Evolutionary conservation across 169 alveolate genomes (phyloP).

Genomic region (Miamiensis avidus): DNA sequence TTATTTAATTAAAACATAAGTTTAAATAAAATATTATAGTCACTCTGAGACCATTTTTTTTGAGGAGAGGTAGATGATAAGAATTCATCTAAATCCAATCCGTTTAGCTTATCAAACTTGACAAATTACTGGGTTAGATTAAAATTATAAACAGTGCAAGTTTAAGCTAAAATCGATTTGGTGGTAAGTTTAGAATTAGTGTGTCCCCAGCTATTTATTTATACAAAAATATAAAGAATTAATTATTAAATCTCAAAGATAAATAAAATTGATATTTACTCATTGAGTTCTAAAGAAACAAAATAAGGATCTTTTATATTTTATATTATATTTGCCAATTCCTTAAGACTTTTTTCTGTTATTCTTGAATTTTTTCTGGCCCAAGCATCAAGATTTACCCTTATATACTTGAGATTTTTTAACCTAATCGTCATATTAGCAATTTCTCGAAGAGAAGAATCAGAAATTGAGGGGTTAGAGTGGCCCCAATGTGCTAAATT

Average conservation of each 20-base stretch:
- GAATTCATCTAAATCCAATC: too few species aligned
- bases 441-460: not conserved
- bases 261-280: too few species aligned
- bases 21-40: too few species aligned
- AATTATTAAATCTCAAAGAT: too few species aligned
- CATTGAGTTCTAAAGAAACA: not conserved
- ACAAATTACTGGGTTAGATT: too few species aligned
- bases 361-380: not conserved
- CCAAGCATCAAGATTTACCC: not conserved
- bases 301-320: not conserved
- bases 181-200: not conserved
- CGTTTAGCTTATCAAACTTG: too few species aligned
- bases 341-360: not conserved
- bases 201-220: not conserved
- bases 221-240: too few species aligned
- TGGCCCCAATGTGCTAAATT: not conserved
- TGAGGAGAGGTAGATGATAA: too few species aligned
- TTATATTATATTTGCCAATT: not conserved
- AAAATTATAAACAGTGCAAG: too few species aligned
- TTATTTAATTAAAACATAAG: too few species aligned
- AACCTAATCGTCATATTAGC: not conserved
- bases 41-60: too few species aligned
- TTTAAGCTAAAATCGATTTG: too few species aligned
- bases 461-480: not conserved
- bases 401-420: not conserved